Evolutionary conservation across 1,284 basidiomycete genomes (phyloP).

Genomic region (Phellopilus nigrolimitatus): DNA sequence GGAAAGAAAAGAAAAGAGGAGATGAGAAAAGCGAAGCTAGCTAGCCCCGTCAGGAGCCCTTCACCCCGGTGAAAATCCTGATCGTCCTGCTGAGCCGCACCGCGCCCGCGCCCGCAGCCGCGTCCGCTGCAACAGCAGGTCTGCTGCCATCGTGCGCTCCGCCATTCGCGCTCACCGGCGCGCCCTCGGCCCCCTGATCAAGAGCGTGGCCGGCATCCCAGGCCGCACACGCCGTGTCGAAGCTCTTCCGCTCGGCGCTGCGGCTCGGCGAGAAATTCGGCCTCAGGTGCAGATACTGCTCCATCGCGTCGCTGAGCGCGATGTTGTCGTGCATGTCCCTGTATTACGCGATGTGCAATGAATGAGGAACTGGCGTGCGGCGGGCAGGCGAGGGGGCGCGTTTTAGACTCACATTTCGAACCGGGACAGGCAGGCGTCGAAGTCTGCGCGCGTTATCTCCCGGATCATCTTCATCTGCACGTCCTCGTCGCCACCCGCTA

Average conservation of each 20-base stretch:
- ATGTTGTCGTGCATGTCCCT: slow-evolving; percentile 65
- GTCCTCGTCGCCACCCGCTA: neutral
- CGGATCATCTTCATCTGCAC: slow-evolving; percentile 32
- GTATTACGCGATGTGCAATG: slow-evolving; percentile 12
- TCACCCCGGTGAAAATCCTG: slow-evolving; percentile 58
- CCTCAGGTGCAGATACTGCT: slow-evolving; percentile 46
- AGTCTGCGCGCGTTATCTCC: slow-evolving; percentile 50
- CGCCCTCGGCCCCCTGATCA: slow-evolving; percentile 22
- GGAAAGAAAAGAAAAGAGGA: neutral
- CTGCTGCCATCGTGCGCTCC: slow-evolving; percentile 9
- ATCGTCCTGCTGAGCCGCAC: slow-evolving; percentile 44
- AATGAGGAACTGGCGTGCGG: slow-evolving; percentile 13
- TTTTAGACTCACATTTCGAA: slow-evolving; percentile 52
- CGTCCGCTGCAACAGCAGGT: neutral
- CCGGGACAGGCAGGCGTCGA: slow-evolving; percentile 47
- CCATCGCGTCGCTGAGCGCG: slow-evolving; percentile 39
- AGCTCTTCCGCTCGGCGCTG: slow-evolving; percentile 44
- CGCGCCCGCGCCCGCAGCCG: too few species aligned
- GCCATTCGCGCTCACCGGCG: slow-evolving; percentile 2
- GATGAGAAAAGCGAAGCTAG: too few species aligned
- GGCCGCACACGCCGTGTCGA: slow-evolving; percentile 48
- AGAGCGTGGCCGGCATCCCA: slow-evolving; percentile 43
- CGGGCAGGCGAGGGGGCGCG: slow-evolving; percentile 2
- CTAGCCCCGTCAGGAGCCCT: too few species aligned
- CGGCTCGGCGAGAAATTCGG: slow-evolving; percentile 34